phyloP scores from a whole-genome alignment of 306 rosid species.

The Canavalia ensiformis region DNA sequence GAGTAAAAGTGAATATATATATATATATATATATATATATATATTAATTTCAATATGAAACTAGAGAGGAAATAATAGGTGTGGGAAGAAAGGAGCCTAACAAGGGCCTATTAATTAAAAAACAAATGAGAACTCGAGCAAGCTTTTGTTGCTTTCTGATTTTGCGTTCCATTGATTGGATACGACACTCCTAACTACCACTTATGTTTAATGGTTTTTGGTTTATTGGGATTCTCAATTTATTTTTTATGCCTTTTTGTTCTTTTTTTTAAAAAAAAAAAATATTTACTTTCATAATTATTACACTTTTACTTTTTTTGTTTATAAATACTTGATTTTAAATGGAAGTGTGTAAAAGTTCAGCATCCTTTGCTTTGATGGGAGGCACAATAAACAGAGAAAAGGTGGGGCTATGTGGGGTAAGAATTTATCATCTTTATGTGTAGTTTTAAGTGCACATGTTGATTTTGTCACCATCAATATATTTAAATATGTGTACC shows the following conservation, averaged over 20 bases:
- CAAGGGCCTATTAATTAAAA: not conserved
- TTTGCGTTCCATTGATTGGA: not conserved
- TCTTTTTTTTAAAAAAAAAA: not conserved
- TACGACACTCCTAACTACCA: not conserved
- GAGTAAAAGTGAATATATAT: not conserved
- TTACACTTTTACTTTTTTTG: not conserved
- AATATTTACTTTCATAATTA: not conserved
- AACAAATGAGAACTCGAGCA: not conserved
- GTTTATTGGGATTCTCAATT: constrained; percentile 34
- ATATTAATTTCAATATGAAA: not conserved
- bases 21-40: not conserved
- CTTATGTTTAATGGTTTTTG: not conserved
- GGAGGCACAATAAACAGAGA: not conserved
- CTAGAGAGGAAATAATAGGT: too few relatives aligned
- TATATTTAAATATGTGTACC: not conserved
- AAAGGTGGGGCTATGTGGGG: constrained; percentile 1
- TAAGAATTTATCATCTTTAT: constrained; percentile 1
- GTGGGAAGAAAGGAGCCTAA: not conserved
- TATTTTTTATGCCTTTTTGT: not conserved
- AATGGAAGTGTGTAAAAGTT: not conserved
- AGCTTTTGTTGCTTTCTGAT: not conserved
- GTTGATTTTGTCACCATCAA: constrained; percentile 36
- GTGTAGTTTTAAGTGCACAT: constrained; percentile 42
- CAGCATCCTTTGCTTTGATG: not conserved
- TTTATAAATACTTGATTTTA: not conserved